A percentile compares a stretch with the other conserved stretches of the same genome.
Evolutionary conservation across 768 basidiomycete genomes (phyloP).

Genomic region (Tylopilus subfusipes): DNA sequence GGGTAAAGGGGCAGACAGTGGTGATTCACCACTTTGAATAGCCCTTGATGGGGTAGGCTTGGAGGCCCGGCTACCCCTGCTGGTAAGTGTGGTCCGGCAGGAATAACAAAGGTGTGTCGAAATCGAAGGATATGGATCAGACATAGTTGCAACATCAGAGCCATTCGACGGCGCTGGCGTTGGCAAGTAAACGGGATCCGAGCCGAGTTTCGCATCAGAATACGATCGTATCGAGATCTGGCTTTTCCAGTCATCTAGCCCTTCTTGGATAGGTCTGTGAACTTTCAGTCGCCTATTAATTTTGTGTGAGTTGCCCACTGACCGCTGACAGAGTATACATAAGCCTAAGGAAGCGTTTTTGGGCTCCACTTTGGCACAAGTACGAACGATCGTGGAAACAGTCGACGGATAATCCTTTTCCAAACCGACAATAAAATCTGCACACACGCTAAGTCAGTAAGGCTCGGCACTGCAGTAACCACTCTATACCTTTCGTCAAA

Average conservation of each 20-base stretch:
- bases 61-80: conserved; percentile 47
- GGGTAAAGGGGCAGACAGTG: conserved; percentile 17
- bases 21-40: conserved; percentile 5
- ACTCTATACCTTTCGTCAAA: conserved; percentile 61
- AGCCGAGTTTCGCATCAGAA: conserved; percentile 13
- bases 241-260: conserved; percentile 69
- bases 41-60: conserved; percentile 12
- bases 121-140: conserved; percentile 27
- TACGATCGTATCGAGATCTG: conserved; percentile 67
- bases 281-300: not conserved
- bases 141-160: not conserved
- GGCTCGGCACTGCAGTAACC: not conserved
- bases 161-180: not conserved
- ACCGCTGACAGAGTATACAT: conserved; percentile 72
- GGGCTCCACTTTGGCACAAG: conserved; percentile 73
- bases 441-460: not conserved
- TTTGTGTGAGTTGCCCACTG: not conserved
- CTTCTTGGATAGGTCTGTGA: conserved; percentile 58
- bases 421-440: conserved; percentile 77
- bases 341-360: conserved; percentile 47
- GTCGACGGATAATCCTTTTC: conserved; percentile 85
- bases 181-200: conserved; percentile 14
- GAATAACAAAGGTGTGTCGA: conserved; percentile 54
- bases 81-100: conserved; percentile 59
- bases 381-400: conserved; percentile 78